Conservation (phyloP, 1,284 basidiomycete genomes). For the Volvariella volvacea region DNA sequence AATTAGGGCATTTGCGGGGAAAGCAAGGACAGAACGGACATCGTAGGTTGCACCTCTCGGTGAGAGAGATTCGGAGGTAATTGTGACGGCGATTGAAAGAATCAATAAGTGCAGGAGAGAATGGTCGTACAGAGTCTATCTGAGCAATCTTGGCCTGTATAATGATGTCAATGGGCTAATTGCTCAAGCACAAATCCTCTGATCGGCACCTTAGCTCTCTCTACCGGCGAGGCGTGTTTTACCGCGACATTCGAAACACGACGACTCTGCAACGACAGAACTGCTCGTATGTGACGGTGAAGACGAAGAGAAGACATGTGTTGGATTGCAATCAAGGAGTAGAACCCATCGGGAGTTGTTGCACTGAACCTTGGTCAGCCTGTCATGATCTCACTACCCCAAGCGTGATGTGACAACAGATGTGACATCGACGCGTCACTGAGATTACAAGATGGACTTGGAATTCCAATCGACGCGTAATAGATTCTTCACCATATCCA, state of each 20-base stretch:
- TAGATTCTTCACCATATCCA: conserved; percentile 5
- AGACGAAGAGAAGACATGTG: no score
- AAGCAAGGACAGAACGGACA: conserved; percentile 39
- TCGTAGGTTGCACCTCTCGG: conserved; percentile 83
- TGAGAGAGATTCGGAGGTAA: conserved; percentile 82
- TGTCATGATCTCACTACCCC: no score
- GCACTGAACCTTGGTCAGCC: no score
- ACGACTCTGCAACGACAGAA: no score
- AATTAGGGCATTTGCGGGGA: conserved; percentile 1
- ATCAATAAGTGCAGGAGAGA: conserved; percentile 57
- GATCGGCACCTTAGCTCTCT: neutral
- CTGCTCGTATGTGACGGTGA: no score
- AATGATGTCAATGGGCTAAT: conserved; percentile 5
- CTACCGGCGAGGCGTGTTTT: neutral
- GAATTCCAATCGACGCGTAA: conserved; percentile 20
- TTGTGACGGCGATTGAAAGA: conserved; percentile 66
- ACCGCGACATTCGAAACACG: neutral
- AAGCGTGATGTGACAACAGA: neutral
- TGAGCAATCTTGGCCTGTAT: conserved; percentile 45
- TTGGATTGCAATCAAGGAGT: no score
- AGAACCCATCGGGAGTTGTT: no score
- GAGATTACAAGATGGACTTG: conserved; percentile 1
- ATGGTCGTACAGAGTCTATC: conserved; percentile 40
- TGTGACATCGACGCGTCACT: conserved; percentile 24
- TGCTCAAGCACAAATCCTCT: neutral